Base-by-base conservation (phyloP, 2,329 filamentous ascomycete species). In the Neurospora sp. region DNA sequence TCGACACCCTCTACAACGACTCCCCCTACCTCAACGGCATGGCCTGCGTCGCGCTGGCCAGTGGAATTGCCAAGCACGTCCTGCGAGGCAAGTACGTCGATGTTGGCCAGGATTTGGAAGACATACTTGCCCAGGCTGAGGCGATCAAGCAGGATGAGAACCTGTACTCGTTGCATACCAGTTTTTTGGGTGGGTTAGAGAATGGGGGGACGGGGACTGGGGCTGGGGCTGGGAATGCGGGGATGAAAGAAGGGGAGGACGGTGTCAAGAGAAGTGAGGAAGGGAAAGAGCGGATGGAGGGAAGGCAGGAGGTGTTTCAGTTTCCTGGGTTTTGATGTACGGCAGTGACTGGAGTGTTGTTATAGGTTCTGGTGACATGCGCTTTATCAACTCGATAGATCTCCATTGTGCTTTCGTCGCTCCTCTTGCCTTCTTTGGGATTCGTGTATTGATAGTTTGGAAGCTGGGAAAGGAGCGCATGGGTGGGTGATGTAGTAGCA, bases 1-100 rank as follows among this genome's bases (percentile, higher is more conserved):
- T 78, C 4, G 73, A 78, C 66, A 23, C 43, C 43, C 68, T 73
- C 13, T 78, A 78, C 73, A 76, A 76, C 69, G 77, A 78, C 68
- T 78, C 77, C 23, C 76, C 76, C 0, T 74, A 78, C 70, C 74
- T 78, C n/a, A 77, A 78, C 72, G 77, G 77, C 38, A 78, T 78
- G 77, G 70, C 74, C 10, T 78, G 77, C 62, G 77, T 78, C 2
- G 77, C 77, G 40, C 71, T 78, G 40, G 77, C 77, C 2, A 75
- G 74, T 19, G 77, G 76, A 0, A 7, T 78, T 1, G 77, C 73
- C 33, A 78, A 76, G 69, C 69, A 73, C 4, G 74, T 68, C 6
- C 70, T 78, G 66, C 71, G 74, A 38, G 77, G 77, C 4, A 72
- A 71, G 67, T 78, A 78, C 68, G 72, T 78, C 67, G 77, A 78